phyloP scores from a whole-genome alignment of 495 filamentous ascomycete genomes.

The Bryoglossum gracile region DNA sequence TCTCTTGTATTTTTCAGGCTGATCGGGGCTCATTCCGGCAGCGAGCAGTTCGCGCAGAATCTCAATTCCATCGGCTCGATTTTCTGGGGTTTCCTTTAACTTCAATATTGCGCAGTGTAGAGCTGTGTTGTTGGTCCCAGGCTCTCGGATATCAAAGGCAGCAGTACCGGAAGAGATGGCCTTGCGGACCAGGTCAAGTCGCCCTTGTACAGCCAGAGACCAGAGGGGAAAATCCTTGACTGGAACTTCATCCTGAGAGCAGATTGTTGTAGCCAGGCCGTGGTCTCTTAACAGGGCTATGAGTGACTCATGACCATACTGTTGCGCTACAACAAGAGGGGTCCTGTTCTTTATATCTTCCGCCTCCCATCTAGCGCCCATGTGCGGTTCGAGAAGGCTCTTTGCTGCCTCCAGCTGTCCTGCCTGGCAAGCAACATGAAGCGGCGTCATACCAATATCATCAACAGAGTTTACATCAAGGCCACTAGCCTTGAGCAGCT shows the following conservation, averaged over 20 bases:
- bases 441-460: slow-evolving; percentile 24
- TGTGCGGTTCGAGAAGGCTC: slow-evolving; percentile 27
- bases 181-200: background rate
- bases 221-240: slow-evolving; percentile 8
- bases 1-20: slow-evolving; percentile 1
- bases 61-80: background rate
- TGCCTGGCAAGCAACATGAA: slow-evolving; percentile 33
- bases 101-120: slow-evolving; percentile 7
- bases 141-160: background rate
- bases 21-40: background rate
- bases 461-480: slow-evolving; percentile 22
- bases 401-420: slow-evolving; percentile 32
- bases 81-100: background rate
- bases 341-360: slow-evolving; percentile 6
- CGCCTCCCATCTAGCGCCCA: slow-evolving; percentile 26
- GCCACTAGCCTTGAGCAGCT: slow-evolving; percentile 9
- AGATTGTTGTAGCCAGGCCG: background rate
- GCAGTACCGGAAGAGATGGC: background rate
- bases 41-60: slow-evolving; percentile 6
- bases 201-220: slow-evolving; percentile 2
- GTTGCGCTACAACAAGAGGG: slow-evolving; percentile 18
- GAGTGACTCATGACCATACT: slow-evolving; percentile 11
- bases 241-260: background rate
- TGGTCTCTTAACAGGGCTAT: slow-evolving; percentile 12
- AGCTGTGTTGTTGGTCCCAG: slow-evolving; percentile 6